phyloP scores from a whole-genome alignment of 345 rosid genomes.

The Limnanthes douglasii region DNA sequence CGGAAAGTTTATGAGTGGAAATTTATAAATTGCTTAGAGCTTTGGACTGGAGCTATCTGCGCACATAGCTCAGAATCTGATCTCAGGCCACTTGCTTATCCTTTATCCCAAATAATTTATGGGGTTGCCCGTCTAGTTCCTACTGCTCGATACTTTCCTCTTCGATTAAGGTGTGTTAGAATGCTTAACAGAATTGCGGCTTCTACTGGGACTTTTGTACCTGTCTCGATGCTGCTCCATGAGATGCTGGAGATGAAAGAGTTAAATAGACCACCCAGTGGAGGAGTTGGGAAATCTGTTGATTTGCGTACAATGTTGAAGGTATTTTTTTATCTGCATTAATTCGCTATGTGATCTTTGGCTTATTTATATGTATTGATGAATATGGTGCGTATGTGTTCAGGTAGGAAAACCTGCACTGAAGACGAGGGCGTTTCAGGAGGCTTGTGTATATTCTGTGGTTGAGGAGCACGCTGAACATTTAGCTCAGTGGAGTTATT shows the following conservation, averaged over 20 bases:
- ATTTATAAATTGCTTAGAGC: slow-evolving; percentile 88
- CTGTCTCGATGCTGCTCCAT: slow-evolving; percentile 78
- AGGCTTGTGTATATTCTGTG: slow-evolving; percentile 77
- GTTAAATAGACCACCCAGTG: slow-evolving; percentile 60
- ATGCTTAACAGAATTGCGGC: slow-evolving; percentile 86
- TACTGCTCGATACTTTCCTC: slow-evolving; percentile 85
- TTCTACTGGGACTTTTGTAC: slow-evolving; percentile 61
- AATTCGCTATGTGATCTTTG: not conserved
- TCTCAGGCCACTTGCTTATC: slow-evolving; percentile 80
- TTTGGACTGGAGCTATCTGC: slow-evolving; percentile 93
- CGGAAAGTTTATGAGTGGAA: slow-evolving; percentile 97
- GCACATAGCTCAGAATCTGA: slow-evolving; percentile 56
- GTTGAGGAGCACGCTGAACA: slow-evolving; percentile 85
- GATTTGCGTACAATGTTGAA: slow-evolving; percentile 59
- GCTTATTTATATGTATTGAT: too few species aligned
- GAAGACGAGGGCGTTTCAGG: slow-evolving; percentile 91
- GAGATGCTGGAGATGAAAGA: slow-evolving; percentile 99
- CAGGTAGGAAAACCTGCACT: slow-evolving; percentile 72
- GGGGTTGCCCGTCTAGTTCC: slow-evolving; percentile 95
- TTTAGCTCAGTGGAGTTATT: slow-evolving; percentile 85
- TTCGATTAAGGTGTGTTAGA: slow-evolving; percentile 74
- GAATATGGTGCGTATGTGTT: slow-evolving; percentile 3
- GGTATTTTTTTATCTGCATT: slow-evolving; percentile 18
- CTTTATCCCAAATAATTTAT: slow-evolving; percentile 66
- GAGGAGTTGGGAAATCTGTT: slow-evolving; percentile 83